These are phyloP conservation scores for Xylariaceae sp. DNA, from an alignment of 2,329 filamentous ascomycete species.

Conservation along the genomic window DNA sequence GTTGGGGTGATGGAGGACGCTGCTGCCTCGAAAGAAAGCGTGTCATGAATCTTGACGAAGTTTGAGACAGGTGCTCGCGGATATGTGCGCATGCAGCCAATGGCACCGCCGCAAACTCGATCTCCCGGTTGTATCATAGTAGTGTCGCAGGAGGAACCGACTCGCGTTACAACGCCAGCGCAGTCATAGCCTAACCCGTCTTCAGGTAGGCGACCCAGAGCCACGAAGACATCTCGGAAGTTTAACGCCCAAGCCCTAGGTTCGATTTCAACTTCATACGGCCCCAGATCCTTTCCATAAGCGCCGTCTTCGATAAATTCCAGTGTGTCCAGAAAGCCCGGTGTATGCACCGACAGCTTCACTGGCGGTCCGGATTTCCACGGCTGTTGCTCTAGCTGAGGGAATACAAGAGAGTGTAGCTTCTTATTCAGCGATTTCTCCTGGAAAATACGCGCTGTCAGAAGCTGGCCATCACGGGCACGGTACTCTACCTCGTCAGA, in stretches of 20 bases:
- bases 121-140: too few relatives aligned
- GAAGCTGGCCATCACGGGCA: slow-evolving; percentile 17
- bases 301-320: slow-evolving; percentile 17
- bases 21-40: slow-evolving; percentile 11
- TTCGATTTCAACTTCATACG: slow-evolving; percentile 16
- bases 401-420: slow-evolving; percentile 15
- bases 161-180: slow-evolving; percentile 17
- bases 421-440: slow-evolving; percentile 13
- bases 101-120: slow-evolving; percentile 10
- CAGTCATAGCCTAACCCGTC: slow-evolving; percentile 19
- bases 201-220: slow-evolving; percentile 11
- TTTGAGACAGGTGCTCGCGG: slow-evolving; percentile 9
- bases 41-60: slow-evolving; percentile 5
- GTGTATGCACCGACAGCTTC: slow-evolving; percentile 18
- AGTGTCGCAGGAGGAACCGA: slow-evolving; percentile 7
- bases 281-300: slow-evolving; percentile 2
- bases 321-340: slow-evolving; percentile 20
- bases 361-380: slow-evolving; percentile 19
- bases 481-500: slow-evolving; percentile 16
- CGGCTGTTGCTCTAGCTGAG: slow-evolving; percentile 7
- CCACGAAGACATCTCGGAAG: slow-evolving; percentile 9
- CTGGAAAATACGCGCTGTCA: slow-evolving; percentile 13
- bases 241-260: slow-evolving; percentile 10
- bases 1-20: slow-evolving; percentile 9
- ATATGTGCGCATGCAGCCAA: slow-evolving; percentile 16